Evolutionary conservation across 306 rosid species (phyloP), one percentile per base, ranked within the genome.

Genomic region (Morella rubra): DNA sequence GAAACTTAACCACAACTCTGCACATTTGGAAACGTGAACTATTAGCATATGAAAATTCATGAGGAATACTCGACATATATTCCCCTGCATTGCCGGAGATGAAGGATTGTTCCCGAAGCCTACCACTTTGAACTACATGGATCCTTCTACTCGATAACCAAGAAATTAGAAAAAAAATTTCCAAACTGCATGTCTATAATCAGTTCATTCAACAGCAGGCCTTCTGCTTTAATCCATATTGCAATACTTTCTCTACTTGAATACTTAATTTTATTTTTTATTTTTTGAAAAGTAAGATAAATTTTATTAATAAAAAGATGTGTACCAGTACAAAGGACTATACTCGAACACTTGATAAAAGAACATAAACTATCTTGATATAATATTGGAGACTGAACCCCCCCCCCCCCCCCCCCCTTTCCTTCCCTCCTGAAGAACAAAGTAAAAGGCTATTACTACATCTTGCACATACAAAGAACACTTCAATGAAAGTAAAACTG

Each of bases 1-100:
- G 87, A 91, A 91, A 85, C 98, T 93, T 85, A 93, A 87, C 97
- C 98, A 93, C 75, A 93, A 76, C 76, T 89, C 97, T 93, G 90
- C 95, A 88, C 53, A 66, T 77, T 82, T 49, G 44, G 49, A 42
- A 73, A 69, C 19, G 68, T 65, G 73, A 82, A 44, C 16, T 46
- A 54, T 72, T 32, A 80, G 77, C 60, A 54, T 19, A 9, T 77
- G 45, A 49, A 73, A 15, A 27, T 46, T 66, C 5, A n/a, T 12
- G 60, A 45, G 14, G 56, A 68, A 46, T 40, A n/a, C 56, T 32
- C 3, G 16, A 73, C 42, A 64, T 54, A 10, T 58, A 62, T 62
- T 49, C 32, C 71, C 55, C 8, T 53, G 13, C 32, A 22, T 67
- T 15, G 69, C 44, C 13, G 4, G 68, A 12, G 44, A 32, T 41